Base-by-base conservation (phyloP, 805 yeast genomes). In the Torulaspora gathmanii region DNA sequence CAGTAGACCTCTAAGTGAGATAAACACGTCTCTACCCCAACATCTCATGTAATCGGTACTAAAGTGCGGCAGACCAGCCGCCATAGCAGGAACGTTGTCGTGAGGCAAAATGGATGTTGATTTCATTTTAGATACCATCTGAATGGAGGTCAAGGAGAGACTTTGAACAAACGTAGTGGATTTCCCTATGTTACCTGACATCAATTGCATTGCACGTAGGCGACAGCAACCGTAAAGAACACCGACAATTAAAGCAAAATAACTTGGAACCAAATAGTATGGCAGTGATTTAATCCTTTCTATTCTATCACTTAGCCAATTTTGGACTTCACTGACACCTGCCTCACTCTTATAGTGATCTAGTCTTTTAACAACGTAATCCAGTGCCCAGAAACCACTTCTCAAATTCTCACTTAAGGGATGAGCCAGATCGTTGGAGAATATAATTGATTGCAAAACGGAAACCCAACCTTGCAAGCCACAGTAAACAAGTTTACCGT, bases 11-110 rank as follows among this genome's bases (percentile, higher is more conserved):
- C 96, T 72, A 34, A 85, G 73, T 0, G 96, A 77, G 37, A 91
- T 83, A 62, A 93, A 93, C 0, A 89, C 95, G 66, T 91, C 99
- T 60, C 99, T 77, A 17, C 99, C 99, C 99, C 99, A 91, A 63
- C 96, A 88, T 64, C 99, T 76, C 96, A 91, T 89, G 65, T 85
- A 90, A 52, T 84, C 88, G 47, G 76, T 77, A 61, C 93, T 82
- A 68, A 91, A 91, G 66, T 89, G 97, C 1, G 99, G 99, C 49
- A 91, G 73, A 1, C 98, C 99, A 1, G 99, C 99, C 12, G 98
- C 96, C 78, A 91, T 72, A 33, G 86, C 78, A 2, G 95, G 85
- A 12, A 80, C 75, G 34, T 72, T 68, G 9, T 72, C 68, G 33
- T 68, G 69, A 1, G 98, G 95, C 22, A 73, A 67, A 43, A 93